Evolutionary conservation across 2,329 filamentous ascomycete genomes (phyloP).

Genomic region (Phialocephala sp.): DNA sequence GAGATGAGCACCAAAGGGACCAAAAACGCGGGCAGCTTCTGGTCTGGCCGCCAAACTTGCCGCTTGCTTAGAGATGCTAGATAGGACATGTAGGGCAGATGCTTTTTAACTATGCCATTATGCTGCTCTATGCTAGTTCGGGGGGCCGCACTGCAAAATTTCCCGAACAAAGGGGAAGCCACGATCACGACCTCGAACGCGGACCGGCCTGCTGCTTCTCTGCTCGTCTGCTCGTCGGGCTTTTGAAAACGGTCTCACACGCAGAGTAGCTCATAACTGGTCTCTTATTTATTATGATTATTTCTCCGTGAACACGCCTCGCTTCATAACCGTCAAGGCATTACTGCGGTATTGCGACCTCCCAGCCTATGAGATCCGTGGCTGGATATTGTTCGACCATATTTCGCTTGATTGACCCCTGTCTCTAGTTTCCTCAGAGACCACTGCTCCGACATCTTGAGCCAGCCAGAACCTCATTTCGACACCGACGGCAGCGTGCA

Average conservation of each 20-base stretch:
- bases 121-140: neutral
- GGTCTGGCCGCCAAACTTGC: neutral
- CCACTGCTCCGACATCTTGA: neutral
- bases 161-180: neutral
- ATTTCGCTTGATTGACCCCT: neutral
- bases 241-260: neutral
- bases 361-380: conserved; percentile 3
- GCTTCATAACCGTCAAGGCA: conserved; percentile 18
- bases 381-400: neutral
- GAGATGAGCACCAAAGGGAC: neutral
- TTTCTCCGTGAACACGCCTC: conserved; percentile 21
- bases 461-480: conserved; percentile 17
- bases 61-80: neutral
- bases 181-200: neutral
- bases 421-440: conserved; percentile 22
- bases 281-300: conserved; percentile 13
- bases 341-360: conserved; percentile 1
- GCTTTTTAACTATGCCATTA: neutral
- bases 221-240: neutral
- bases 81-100: neutral
- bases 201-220: neutral
- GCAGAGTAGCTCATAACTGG: neutral
- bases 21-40: neutral
- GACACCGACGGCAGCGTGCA: conserved; percentile 18
- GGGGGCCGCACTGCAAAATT: neutral